phyloP scores from a whole-genome alignment of 1,284 basidiomycete species.

The Malassezia nana region DNA sequence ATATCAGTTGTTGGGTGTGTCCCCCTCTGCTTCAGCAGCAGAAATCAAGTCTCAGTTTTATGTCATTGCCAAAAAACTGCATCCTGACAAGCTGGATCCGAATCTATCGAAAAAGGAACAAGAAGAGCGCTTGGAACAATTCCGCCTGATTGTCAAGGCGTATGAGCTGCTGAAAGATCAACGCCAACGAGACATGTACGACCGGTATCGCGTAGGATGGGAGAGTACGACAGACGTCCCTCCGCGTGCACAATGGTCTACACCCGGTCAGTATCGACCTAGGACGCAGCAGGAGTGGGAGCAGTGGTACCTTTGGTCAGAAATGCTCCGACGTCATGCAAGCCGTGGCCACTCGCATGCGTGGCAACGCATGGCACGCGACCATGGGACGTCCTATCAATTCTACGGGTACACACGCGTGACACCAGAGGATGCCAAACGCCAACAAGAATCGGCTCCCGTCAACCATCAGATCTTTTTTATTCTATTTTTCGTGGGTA shows the following conservation, averaged over 20 bases:
- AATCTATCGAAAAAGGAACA: background rate
- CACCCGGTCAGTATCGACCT: background rate
- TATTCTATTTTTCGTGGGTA: background rate
- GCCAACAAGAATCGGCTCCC: slow-evolving; percentile 5
- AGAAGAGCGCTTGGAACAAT: slow-evolving; percentile 7
- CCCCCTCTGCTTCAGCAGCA: background rate
- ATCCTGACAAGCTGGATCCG: slow-evolving; percentile 3
- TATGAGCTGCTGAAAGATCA: slow-evolving; percentile 13
- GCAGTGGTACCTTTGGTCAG: slow-evolving; percentile 16
- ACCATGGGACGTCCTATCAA: background rate
- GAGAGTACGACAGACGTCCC: background rate
- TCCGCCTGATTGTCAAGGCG: slow-evolving; percentile 10
- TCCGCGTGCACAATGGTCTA: background rate
- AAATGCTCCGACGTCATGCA: slow-evolving; percentile 5
- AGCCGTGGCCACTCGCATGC: background rate
- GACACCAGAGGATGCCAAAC: slow-evolving; percentile 3
- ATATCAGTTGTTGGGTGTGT: background rate
- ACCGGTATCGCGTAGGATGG: slow-evolving; percentile 13
- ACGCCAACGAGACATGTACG: slow-evolving; percentile 5
- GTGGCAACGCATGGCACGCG: slow-evolving; percentile 8
- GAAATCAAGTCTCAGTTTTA: slow-evolving; percentile 16
- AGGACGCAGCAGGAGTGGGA: slow-evolving; percentile 6
- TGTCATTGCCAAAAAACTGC: slow-evolving; percentile 10
- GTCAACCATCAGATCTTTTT: slow-evolving; percentile 5
- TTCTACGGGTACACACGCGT: slow-evolving; percentile 5